Evolutionary conservation across 2,329 filamentous ascomycete species (phyloP).

Genomic region (Elsinoe fawcettii): DNA sequence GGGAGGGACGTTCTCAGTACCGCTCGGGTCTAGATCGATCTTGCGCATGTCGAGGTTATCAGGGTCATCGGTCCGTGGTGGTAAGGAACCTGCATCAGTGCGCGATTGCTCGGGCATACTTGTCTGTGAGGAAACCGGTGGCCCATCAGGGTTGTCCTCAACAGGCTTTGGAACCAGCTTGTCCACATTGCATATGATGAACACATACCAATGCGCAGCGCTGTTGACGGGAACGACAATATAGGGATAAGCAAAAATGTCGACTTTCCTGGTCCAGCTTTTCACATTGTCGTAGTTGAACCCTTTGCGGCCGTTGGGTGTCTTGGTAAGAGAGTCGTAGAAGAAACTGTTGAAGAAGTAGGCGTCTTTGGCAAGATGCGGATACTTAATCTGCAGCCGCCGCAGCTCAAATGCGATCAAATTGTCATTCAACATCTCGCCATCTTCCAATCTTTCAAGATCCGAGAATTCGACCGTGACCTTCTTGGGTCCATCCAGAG

Average conservation of each 20-base stretch:
- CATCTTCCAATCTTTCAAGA: conserved; percentile 69
- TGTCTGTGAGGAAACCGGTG: not conserved
- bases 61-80: not conserved
- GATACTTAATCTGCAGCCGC: conserved; percentile 27
- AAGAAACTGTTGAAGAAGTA: conserved; percentile 94
- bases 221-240: conserved; percentile 91
- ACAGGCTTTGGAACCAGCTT: conserved; percentile 40
- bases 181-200: conserved; percentile 84
- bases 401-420: conserved; percentile 82
- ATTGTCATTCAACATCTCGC: conserved; percentile 86
- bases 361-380: conserved; percentile 47
- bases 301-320: conserved; percentile 41
- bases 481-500: conserved; percentile 49
- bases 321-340: conserved; percentile 65
- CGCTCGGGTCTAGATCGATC: not conserved
- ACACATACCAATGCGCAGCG: conserved; percentile 79
- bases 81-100: not conserved
- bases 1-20: not conserved
- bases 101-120: not conserved
- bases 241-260: conserved; percentile 80
- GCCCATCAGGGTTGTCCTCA: conserved; percentile 4
- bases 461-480: conserved; percentile 64
- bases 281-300: conserved; percentile 83
- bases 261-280: conserved; percentile 77
- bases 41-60: conserved; percentile 9